Evolutionary conservation across 225 moss, liverwort and hornwort genomes (phyloP).

Genomic region (Pleurozium schreberi): DNA sequence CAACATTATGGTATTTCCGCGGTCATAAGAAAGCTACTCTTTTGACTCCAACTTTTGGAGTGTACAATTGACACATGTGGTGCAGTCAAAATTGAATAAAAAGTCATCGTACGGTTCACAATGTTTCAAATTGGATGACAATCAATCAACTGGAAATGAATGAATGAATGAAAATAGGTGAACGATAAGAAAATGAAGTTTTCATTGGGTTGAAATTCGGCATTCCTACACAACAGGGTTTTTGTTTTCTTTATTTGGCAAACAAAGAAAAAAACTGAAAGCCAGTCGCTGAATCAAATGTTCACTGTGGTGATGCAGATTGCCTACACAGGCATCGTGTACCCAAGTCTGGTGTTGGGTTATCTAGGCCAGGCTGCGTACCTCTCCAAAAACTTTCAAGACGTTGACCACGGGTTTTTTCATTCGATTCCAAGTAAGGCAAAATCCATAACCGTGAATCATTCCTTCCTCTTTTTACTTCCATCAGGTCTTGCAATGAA

Average conservation of each 20-base stretch:
- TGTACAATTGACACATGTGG: not conserved
- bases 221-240: too few relatives aligned
- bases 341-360: constrained; percentile 73
- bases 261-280: not conserved
- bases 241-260: not conserved
- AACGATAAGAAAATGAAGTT: not conserved
- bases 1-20: not conserved
- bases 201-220: not conserved
- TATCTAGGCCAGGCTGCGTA: constrained; percentile 87
- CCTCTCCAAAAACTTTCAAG: constrained; percentile 40
- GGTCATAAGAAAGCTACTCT: not conserved
- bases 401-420: constrained; percentile 48
- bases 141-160: not conserved
- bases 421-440: constrained; percentile 51
- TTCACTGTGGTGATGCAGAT: constrained; percentile 27
- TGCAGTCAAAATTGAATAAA: not conserved
- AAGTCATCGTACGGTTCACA: not conserved
- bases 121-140: not conserved
- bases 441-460: not conserved
- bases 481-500: not conserved
- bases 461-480: not conserved
- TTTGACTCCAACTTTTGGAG: not conserved
- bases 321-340: constrained; percentile 62
- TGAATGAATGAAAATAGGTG: not conserved
- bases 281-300: not conserved